Base-by-base conservation (phyloP, 495 filamentous ascomycete genomes). In the Extremus antarcticus region DNA sequence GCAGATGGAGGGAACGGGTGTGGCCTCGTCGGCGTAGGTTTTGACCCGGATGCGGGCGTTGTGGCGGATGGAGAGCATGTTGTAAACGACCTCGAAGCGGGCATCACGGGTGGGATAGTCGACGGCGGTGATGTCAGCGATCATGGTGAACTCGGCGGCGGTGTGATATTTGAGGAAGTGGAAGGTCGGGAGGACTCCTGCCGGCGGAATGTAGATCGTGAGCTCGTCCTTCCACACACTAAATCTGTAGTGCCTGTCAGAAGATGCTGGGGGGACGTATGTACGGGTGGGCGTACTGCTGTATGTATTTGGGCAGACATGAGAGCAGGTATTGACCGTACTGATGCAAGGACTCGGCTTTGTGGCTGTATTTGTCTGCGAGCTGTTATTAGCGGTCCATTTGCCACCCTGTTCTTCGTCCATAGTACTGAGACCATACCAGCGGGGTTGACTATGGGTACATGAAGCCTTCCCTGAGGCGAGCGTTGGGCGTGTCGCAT, bases 181-280 rank as follows among this genome's bases (percentile, higher is more conserved):
- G 72, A 97, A 88, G 59, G 94, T 84, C 40, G 94, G 92, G 56
- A 94, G 76, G 60, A 97, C 78, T 60, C 88, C 91, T 20, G 86
- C 69, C 4, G 92, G 92, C 40, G 88, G 73, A 65, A 95, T 91
- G 71, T 90, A 92, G 68, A 99, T 87, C 55, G 84, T 86, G 57
- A 99, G 79, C 68, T 99, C 94, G 68, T 99, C 92, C 76, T 99
- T 99, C 94, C 91, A 97, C 25, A 98, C 91, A 39, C 88, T 89
- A 78, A 96, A 96, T 51, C 68, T 71, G 45, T 9, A 17, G 15
- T 60, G 4, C 13, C 29, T n/a, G n/a, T n/a, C n/a, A n/a, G n/a
- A n/a, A n/a, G n/a, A n/a, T n/a, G n/a, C n/a, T n/a, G n/a, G n/a
- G n/a, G n/a, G n/a, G n/a, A n/a, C n/a, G n/a, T n/a, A n/a, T n/a